Conservation (phyloP, 78 protist species). For the Pigoraptor vietnamica region DNA sequence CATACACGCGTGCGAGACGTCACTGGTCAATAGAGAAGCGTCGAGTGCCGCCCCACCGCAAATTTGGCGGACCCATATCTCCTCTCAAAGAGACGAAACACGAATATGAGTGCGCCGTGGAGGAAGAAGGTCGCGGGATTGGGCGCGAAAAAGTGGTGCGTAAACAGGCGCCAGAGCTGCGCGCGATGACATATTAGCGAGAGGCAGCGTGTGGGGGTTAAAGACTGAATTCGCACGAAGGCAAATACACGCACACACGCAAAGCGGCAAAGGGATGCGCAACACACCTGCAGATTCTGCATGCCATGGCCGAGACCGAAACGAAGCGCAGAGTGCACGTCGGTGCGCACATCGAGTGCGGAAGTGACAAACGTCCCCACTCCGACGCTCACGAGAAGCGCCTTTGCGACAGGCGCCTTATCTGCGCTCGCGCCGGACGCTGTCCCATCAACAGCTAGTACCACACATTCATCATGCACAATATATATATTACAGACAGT, state of each 20-base stretch:
- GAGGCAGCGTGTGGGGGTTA: neutral
- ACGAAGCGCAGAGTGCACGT: neutral
- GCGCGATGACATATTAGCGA: neutral
- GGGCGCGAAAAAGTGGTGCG: neutral
- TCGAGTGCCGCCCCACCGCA: neutral
- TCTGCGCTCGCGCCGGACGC: neutral
- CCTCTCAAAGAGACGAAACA: neutral
- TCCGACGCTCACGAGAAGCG: neutral
- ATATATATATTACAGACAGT: neutral
- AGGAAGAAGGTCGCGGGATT: neutral
- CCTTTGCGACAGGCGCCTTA: neutral
- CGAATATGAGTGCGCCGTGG: neutral
- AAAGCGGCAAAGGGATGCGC: neutral
- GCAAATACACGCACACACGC: neutral
- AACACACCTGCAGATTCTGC: neutral
- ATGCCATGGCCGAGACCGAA: neutral
- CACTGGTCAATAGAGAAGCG: neutral
- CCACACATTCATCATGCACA: too few relatives aligned
- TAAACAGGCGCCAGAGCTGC: neutral
- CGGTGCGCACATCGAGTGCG: neutral
- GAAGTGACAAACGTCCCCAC: neutral
- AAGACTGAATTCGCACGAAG: too few relatives aligned
- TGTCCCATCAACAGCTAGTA: neutral
- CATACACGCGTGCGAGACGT: neutral
- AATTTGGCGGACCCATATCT: neutral